Percentiles rank a stretch among this genome's conserved stretches.
Conservation (phyloP, 495 filamentous ascomycete species). For the Xylona heveae region DNA sequence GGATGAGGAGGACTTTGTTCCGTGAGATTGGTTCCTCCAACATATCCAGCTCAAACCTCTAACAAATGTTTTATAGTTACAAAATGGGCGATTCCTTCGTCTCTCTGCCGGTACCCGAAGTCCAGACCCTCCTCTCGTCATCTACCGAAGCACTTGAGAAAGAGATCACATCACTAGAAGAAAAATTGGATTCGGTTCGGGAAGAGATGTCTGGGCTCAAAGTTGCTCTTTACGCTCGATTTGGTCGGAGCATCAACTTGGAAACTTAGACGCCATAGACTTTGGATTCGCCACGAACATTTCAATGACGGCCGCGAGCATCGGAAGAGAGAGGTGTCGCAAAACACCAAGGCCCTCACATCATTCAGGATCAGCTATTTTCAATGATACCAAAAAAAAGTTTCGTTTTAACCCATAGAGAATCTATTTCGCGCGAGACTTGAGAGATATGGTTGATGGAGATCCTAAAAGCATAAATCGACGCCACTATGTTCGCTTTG, state of each 20-base stretch:
- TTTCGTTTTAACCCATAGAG: too few species aligned
- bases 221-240: conserved; percentile 77
- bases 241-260: conserved; percentile 87
- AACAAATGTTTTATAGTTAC: conserved; percentile 34
- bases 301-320: too few species aligned
- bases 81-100: conserved; percentile 94
- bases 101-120: conserved; percentile 60
- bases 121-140: conserved; percentile 57
- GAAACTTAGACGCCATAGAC: conserved; percentile 76
- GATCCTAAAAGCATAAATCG: too few species aligned
- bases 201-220: conserved; percentile 79
- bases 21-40: conserved; percentile 29
- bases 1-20: conserved; percentile 83
- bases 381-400: too few species aligned
- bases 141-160: conserved; percentile 51
- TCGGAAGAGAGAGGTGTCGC: too few species aligned
- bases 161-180: conserved; percentile 56
- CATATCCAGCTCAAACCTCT: neutral
- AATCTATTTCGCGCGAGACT: too few species aligned
- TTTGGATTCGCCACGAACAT: too few species aligned
- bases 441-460: too few species aligned
- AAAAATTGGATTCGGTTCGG: conserved; percentile 45
- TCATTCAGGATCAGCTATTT: too few species aligned
- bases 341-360: too few species aligned
- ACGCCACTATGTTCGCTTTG: too few species aligned